Evolutionary conservation across 2,329 filamentous ascomycete genomes (phyloP), one percentile per base, ranked within the genome.

Genomic region (Alternaria postmessia): DNA sequence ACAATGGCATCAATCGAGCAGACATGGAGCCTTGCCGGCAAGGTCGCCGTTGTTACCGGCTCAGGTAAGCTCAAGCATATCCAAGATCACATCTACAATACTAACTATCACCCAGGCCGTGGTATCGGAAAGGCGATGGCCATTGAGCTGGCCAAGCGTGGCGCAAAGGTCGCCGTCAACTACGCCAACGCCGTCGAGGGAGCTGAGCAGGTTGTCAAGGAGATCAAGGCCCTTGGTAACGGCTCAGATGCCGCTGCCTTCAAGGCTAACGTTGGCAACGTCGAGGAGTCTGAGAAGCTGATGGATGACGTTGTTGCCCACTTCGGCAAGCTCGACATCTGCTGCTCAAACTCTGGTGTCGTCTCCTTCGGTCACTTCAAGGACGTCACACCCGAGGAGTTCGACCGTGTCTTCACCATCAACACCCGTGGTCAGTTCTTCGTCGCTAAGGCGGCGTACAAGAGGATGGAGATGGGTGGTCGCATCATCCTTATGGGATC

Each of bases 251-350:
- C 89, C 39, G 83, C 86, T 14, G 84, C 88, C 62, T 81, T 91
- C 80, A 85, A 88, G 80, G 90, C 89, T 69, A 89, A 92, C 80
- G 85, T 92, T 57, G 84, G 86, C 66, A 82, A 90, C 62, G 85
- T 90, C 46, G 77, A 84, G 61, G 82, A 91, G 78, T 91, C 88
- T 66, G 82, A 85, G 55, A 78, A 79, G 61, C 81, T 92, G 68
- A 90, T 92, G 81, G 83, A 86, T 58, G 78, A 89, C 73, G 88
- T 88, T 54, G 82, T 88, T 64, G 80, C 81, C 68, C 82, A 86
- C 76, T 92, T 88, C 73, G 89, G 89, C 77, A 84, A 87, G 77
- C 83, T 91, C 72, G 83, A 91, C 80, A 89, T 91, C 68, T 89
- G 89, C 72, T 87, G 86, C 83, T 90, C 87, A 74, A 91, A 91